phyloP scores from a whole-genome alignment of 1,284 basidiomycete species.

The Pterulicium gracile region DNA sequence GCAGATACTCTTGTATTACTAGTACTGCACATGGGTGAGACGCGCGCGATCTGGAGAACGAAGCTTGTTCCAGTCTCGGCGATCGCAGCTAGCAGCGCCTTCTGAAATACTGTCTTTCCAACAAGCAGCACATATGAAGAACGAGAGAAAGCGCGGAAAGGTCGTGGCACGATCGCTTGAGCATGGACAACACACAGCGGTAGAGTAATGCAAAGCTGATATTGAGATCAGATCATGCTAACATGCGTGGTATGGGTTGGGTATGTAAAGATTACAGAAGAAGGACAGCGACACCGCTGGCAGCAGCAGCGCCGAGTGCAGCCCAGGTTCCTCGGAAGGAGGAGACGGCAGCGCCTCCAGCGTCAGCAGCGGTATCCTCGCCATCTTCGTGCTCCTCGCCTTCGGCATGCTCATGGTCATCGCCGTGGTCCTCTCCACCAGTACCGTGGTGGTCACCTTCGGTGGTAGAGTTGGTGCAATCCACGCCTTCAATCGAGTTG shows the following conservation, averaged over 20 bases:
- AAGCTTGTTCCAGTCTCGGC: too few species aligned
- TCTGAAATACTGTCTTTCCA: too few species aligned
- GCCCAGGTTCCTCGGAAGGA: neutral
- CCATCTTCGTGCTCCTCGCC: neutral
- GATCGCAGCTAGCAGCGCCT: too few species aligned
- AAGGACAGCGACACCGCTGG: neutral
- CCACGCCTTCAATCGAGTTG: constrained; percentile 27
- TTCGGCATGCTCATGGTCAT: neutral
- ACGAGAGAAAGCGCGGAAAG: too few species aligned
- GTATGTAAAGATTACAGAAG: neutral
- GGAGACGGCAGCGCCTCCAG: neutral
- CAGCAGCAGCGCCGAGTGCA: neutral
- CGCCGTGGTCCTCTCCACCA: neutral
- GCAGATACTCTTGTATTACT: too few species aligned
- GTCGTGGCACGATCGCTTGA: too few species aligned
- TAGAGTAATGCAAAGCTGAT: constrained; percentile 13
- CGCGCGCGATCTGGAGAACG: too few species aligned
- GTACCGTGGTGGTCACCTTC: constrained; percentile 2
- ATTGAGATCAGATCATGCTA: too few species aligned
- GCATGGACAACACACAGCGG: too few species aligned
- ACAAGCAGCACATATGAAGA: too few species aligned
- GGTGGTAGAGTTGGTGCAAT: constrained; percentile 29
- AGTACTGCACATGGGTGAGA: too few species aligned
- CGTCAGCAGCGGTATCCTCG: neutral
- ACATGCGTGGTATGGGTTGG: too few species aligned